Conservation (phyloP, 108 stramenopile genomes). For the Skeletonema potamos region DNA sequence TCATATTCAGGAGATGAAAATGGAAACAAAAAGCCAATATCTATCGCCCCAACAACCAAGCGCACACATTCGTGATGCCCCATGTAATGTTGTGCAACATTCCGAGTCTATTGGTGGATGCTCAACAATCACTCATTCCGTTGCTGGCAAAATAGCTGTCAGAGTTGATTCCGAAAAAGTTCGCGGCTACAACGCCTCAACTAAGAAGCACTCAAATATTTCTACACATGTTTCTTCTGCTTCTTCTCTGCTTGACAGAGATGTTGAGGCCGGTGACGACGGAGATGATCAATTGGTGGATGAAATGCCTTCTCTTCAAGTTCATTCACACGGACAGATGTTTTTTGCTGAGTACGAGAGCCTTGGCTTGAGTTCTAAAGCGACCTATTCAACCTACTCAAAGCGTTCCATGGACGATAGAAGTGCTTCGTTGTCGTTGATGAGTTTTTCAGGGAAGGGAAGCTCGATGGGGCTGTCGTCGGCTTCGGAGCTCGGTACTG, state of each 20-base stretch:
- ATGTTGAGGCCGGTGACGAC: not conserved
- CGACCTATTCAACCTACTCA: not conserved
- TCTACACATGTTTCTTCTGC: not conserved
- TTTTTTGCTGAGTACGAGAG: not conserved
- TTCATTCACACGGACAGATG: not conserved
- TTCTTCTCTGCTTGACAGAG: not conserved
- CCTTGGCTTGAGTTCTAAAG: not conserved
- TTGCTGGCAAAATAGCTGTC: not conserved
- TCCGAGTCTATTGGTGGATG: not conserved
- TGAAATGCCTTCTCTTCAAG: not conserved
- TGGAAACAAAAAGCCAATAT: not conserved
- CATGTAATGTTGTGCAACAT: not conserved
- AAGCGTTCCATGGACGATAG: no score
- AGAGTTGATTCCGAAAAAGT: not conserved
- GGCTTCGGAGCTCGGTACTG: not conserved
- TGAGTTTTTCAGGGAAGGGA: not conserved
- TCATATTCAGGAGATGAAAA: not conserved
- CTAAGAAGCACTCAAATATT: not conserved
- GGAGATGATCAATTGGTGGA: not conserved
- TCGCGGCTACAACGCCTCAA: not conserved
- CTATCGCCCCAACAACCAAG: not conserved
- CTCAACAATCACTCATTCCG: not conserved
- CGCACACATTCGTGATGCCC: not conserved
- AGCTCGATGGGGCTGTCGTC: not conserved
- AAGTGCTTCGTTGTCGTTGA: not conserved